These are phyloP conservation scores for Hyaloperonospora brassicae DNA, from an alignment of 352 stramenopile species.

Conservation along the genomic window DNA sequence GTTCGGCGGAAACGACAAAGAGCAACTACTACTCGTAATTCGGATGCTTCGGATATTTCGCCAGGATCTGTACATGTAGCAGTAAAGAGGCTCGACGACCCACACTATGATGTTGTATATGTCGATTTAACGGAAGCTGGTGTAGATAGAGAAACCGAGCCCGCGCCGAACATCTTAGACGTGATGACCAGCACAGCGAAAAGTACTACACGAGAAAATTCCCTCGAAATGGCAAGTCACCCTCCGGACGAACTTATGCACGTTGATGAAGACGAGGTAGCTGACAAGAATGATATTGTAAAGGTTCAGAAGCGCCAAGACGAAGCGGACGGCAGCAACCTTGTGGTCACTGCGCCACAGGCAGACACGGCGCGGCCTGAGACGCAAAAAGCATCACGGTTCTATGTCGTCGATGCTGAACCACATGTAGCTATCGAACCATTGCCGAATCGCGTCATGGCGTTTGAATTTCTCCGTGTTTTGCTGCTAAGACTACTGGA, in stretches of 20 bases:
- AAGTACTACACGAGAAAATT: constrained; percentile 11
- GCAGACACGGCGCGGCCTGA: constrained; percentile 1
- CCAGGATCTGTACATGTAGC: constrained; percentile 12
- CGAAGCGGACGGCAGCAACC: neutral
- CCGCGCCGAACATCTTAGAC: constrained; percentile 26
- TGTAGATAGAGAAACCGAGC: constrained; percentile 8
- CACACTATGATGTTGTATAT: constrained; percentile 10
- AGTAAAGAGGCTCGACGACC: constrained; percentile 10
- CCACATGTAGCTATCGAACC: constrained; percentile 24
- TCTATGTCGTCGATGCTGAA: constrained; percentile 45
- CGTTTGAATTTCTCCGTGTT: constrained; percentile 53
- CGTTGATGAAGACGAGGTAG: constrained; percentile 23
- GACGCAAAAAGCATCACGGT: constrained; percentile 16
- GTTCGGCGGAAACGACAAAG: constrained; percentile 22
- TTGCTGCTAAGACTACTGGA: constrained; percentile 54
- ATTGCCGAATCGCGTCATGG: constrained; percentile 38
- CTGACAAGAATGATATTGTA: constrained; percentile 8
- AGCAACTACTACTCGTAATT: constrained; percentile 2
- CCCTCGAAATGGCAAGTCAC: constrained; percentile 34
- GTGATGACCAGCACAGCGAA: constrained; percentile 16
- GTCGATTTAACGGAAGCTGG: constrained; percentile 12
- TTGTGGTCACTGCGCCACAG: neutral
- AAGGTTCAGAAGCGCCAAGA: constrained; percentile 2
- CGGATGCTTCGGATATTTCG: constrained; percentile 11
- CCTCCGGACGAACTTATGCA: constrained; percentile 27